A percentile compares a stretch with the other conserved stretches of the same genome.
Conservation (phyloP, 495 filamentous ascomycete genomes). For the Aspergillus saccharolyticus region DNA sequence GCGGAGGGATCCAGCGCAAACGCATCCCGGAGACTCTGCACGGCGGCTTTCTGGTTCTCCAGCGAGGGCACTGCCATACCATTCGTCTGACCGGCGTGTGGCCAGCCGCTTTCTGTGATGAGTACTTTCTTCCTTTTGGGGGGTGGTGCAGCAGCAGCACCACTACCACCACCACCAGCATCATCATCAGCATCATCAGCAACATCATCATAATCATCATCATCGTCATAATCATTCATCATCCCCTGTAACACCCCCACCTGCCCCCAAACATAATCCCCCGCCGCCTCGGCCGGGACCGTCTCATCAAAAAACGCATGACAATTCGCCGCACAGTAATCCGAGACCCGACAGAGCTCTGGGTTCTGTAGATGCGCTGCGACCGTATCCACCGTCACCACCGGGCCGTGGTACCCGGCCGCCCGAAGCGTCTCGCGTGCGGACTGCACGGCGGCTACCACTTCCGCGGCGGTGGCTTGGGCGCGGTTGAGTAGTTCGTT, state of each 20-base stretch:
- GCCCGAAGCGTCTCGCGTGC: slow-evolving; percentile 53
- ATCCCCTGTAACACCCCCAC: slow-evolving; percentile 23
- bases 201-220: too few species aligned
- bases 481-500: slow-evolving; percentile 75
- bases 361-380: slow-evolving; percentile 60
- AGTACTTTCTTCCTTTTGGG: slow-evolving; percentile 55
- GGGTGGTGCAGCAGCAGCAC: slow-evolving; percentile 27
- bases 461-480: slow-evolving; percentile 43
- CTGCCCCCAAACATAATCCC: slow-evolving; percentile 54
- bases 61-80: slow-evolving; percentile 57
- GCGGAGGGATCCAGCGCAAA: slow-evolving; percentile 28
- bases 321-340: slow-evolving; percentile 75
- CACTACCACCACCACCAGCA: too few species aligned
- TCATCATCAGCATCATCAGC: too few species aligned
- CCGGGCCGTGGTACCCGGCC: slow-evolving; percentile 64
- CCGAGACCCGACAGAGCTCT: slow-evolving; percentile 63
- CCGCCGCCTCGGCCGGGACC: slow-evolving; percentile 52
- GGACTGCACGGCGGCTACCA: slow-evolving; percentile 48
- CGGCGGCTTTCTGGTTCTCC: slow-evolving; percentile 57
- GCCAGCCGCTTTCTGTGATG: slow-evolving; percentile 85
- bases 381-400: slow-evolving; percentile 78
- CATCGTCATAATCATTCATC: too few species aligned
- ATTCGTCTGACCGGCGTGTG: slow-evolving; percentile 57
- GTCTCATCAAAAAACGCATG: slow-evolving; percentile 79
- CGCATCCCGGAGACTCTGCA: slow-evolving; percentile 53